Evolutionary conservation across 2,329 filamentous ascomycete species (phyloP), one percentile per base, ranked within the genome.

Genomic region (Coleophoma crateriformis): DNA sequence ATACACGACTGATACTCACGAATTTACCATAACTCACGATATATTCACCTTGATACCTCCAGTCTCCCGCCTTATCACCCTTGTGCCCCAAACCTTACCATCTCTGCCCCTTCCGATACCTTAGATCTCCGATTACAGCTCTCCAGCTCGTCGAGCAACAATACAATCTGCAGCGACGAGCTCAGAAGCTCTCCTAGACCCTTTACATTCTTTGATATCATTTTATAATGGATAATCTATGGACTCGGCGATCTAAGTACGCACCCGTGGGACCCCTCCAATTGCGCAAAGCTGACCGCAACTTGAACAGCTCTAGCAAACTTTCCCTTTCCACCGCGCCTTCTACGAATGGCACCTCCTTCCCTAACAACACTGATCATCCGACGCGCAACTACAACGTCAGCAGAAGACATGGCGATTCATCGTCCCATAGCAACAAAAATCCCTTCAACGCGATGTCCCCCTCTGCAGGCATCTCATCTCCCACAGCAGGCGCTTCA

Each of bases 211-310:
- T 38, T 46, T 46, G 34, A 45, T 39, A 38, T 45, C 49, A 44
- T 48, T 45, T 49, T 51, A 51, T 58, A 54, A 64, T 65, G 61
- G 65, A 67, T 60, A 65, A 64, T 54, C 54, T 82, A 76, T 92
- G 88, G 88, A 86, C 82, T 72, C 85, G 88, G 71, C 86, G 88
- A 72, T 86, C 84, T 72, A 90, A 90, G 88, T 91, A 78, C 70
- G 57, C 46, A 43, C 47, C 43, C 46, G 47, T 45, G 19, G 48
- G 43, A 42, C 13, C 27, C 46, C 45, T 45, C 15, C 39, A 38
- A 33, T 15, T 45, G 52, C 52, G 57, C 52, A 56, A 51, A 54
- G 48, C 55, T 60, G 53, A 62, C 50, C 43, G 43, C 19, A 34
- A 40, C 48, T 47, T 50, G 43, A 45, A 50, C 50, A 66, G 62